Base-by-base conservation (phyloP, 1,284 basidiomycete genomes). In the Boletus semigastroideus region DNA sequence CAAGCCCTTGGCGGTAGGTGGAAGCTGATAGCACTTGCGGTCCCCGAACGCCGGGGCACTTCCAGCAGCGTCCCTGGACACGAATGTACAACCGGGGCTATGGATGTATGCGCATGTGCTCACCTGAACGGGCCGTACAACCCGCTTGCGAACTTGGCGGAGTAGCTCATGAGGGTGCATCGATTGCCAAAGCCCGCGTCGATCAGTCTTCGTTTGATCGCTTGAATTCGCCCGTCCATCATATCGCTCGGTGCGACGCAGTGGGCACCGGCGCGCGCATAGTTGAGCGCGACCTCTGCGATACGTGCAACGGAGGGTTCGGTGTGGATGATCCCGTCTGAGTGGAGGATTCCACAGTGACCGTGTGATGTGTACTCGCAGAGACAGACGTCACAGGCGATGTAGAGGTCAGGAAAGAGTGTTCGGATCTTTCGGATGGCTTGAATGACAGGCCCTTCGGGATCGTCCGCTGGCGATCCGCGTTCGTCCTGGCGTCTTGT, bases 331-430 rank as follows among this genome's bases (percentile, higher is more conserved):
- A 85, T 83, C 14, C 89, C 87, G 61, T 93, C 88, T 1, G 68
- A 55, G 59, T 87, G 72, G 27, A 96, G 82, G 54, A 94, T 69
- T 27, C 97, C 97, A 65, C 96, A 99, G 74, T 99, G 97, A 0
- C 97, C 97, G 67, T 99, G 95, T 45, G 92, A 92, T 12, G 97
- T 98, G 78, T 99, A 99, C 72, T 99, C 97, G 79, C 97, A 99
- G n/a, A 99, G 83, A 67, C 97, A 99, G 27, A 99, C 97, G 66
- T 99, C 97, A 64, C 85, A 85, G 0, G 94, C 92, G 60, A 99
- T 87, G 75, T 93, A 92, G 22, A 95, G 74, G 12, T 78, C 69
- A 2, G 97, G 96, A 74, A 88, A 99, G 52, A 90, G 79, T 10
- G 72, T 55, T 16, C 88, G 82, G 22, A 99, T 78, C 51, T 84